Evolutionary conservation across 805 yeast species (phyloP).

Genomic region (Maudiozyma barnettii): DNA sequence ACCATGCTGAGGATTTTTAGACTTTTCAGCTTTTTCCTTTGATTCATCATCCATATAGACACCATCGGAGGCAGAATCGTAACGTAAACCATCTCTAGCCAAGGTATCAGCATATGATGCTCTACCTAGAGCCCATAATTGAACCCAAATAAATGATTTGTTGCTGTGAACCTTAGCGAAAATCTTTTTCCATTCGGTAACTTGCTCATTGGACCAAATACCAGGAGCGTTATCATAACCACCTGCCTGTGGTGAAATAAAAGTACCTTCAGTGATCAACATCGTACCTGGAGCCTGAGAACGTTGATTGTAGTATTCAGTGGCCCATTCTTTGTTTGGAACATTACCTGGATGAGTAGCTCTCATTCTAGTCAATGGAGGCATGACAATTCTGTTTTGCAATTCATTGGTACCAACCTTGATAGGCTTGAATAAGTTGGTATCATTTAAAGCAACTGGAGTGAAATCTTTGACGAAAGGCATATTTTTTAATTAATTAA

Average conservation of each 20-base stretch:
- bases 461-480: constrained; percentile 15
- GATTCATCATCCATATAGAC: constrained; percentile 28
- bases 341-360: constrained; percentile 29
- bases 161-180: constrained; percentile 42
- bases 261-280: constrained; percentile 49
- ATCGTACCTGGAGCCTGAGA: constrained; percentile 43
- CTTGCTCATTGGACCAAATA: constrained; percentile 38
- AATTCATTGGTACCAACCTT: constrained; percentile 32
- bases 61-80: constrained; percentile 33
- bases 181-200: constrained; percentile 40
- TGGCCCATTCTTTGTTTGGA: constrained; percentile 35
- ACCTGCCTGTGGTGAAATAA: constrained; percentile 34
- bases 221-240: constrained; percentile 39
- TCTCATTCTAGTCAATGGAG: constrained; percentile 38
- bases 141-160: constrained; percentile 37
- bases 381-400: constrained; percentile 30
- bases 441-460: constrained; percentile 21
- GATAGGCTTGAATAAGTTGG: constrained; percentile 35
- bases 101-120: constrained; percentile 31
- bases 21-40: constrained; percentile 26
- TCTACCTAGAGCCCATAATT: constrained; percentile 43
- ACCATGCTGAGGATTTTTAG: constrained; percentile 26
- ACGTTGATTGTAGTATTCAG: constrained; percentile 45
- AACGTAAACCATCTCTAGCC: constrained; percentile 30
- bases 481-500: too few species aligned